Base-by-base conservation (phyloP, 2,329 filamentous ascomycete genomes). In the Penicillium corylophilum region DNA sequence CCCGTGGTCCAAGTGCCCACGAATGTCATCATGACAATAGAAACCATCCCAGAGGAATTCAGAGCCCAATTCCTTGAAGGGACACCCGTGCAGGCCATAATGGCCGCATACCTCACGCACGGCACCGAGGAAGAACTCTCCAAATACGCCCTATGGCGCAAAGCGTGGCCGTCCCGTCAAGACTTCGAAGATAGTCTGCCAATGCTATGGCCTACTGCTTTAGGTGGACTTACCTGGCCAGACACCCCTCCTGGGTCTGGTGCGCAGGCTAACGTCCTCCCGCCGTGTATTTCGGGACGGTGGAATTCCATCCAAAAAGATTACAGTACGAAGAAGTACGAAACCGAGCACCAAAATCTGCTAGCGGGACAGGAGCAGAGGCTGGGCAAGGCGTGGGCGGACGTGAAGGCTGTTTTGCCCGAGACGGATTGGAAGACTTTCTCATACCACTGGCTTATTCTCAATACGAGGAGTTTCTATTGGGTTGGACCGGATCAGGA, bases 21-120 rank as follows among this genome's bases (percentile, higher is more conserved):
- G 36, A 71, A 73, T 43, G 78, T 82, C 24, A 82, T 94, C 46
- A 75, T 90, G 45, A 87, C 84, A 26, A 73, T 84, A n/a, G 78
- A 83, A 33, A 81, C 80, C 2, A 78, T 87, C 10, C 81, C 83
- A 7, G 72, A 75, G 26, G 54, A 72, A 2, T 79, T 90, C 48
- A 70, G 76, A 46, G 67, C 72, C 12, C 74, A 73, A 24, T 78
- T 87, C 10, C 77, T 80, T 0, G 74, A 77, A 16, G 77, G 78
- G 15, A 79, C 81, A 39, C 81, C 84, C 1, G 79, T 88, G 20
- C 90, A 95, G 62, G 86, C 85, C 24, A 80, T 90, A 35, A 77
- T 94, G 7, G 87, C 90, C n/a, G 79, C 85, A 2, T 82, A 84
- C 52, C 74, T 92, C 8, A 79, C 82, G 5, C 75, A 86, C 26